phyloP scores from a whole-genome alignment of 2,329 filamentous ascomycete genomes.

The Cryphonectria naterciae region DNA sequence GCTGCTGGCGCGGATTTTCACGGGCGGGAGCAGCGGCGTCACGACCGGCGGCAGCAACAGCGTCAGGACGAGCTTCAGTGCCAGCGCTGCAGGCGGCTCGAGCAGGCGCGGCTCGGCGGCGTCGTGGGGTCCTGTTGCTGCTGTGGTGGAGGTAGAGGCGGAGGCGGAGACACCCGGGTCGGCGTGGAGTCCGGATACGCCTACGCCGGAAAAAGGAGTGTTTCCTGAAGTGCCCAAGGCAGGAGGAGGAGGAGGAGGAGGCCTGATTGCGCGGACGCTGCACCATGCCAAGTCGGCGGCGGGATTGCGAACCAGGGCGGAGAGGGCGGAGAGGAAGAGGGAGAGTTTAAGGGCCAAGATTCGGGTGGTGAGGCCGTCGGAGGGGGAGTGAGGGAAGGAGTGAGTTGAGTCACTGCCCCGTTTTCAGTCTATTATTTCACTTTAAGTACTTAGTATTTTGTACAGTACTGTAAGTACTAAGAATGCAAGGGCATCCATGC shows the following conservation, averaged over 20 bases:
- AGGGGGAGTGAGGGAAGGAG: not conserved
- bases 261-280: conserved; percentile 25
- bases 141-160: not conserved
- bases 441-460: no score
- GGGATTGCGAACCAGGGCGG: conserved; percentile 13
- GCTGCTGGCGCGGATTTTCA: conserved; percentile 22
- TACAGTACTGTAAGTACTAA: no score
- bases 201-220: not conserved
- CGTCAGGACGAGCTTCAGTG: not conserved
- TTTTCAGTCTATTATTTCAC: no score
- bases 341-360: conserved; percentile 21
- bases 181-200: conserved; percentile 9
- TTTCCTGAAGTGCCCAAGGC: not conserved
- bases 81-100: not conserved
- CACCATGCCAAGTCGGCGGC: conserved; percentile 22
- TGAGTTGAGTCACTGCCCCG: not conserved
- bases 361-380: conserved; percentile 11
- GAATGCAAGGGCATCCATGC: no score
- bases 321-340: conserved; percentile 22
- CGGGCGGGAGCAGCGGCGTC: not conserved
- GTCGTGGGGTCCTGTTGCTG: conserved; percentile 1
- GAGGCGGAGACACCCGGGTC: not conserved
- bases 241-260: conserved; percentile 1
- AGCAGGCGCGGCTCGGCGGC: conserved; percentile 8
- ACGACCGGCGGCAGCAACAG: not conserved